These are phyloP conservation scores for Phytophthora pini DNA, from an alignment of 352 stramenopile genomes.

Conservation along the genomic window DNA sequence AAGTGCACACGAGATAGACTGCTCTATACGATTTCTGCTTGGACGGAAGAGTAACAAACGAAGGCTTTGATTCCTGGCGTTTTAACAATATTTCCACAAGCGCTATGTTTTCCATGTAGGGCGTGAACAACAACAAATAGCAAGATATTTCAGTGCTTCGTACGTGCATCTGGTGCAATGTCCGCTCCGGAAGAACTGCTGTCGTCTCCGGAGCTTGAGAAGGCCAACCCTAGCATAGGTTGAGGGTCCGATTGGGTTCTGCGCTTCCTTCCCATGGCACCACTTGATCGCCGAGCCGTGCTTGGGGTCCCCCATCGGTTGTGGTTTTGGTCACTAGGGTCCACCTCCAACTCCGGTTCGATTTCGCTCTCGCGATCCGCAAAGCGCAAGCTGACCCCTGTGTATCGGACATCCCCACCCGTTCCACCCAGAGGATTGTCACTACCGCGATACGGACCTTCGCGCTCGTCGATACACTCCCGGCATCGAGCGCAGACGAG, in stretches of 20 bases:
- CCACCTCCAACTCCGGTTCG: constrained; percentile 30
- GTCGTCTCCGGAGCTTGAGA: constrained; percentile 40
- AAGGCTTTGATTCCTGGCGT: not conserved
- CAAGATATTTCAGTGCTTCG: not conserved
- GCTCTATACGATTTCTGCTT: too few relatives aligned
- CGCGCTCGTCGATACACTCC: constrained; percentile 40
- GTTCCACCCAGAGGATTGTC: constrained; percentile 11
- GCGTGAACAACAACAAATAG: not conserved
- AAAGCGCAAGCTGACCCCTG: constrained; percentile 32
- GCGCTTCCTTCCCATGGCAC: constrained; percentile 16
- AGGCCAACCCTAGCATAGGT: constrained; percentile 25
- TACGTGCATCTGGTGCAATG: not conserved
- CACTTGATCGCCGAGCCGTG: constrained; percentile 6
- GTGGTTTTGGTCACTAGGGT: constrained; percentile 13
- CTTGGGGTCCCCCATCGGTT: constrained; percentile 11
- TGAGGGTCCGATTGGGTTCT: constrained; percentile 34
- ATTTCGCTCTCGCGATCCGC: constrained; percentile 29
- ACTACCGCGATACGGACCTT: constrained; percentile 12
- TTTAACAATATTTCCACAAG: constrained; percentile 1
- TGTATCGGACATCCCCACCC: constrained; percentile 28
- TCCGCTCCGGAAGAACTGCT: constrained; percentile 11
- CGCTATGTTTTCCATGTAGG: not conserved
- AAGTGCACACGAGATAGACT: too few relatives aligned
- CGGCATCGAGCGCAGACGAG: constrained; percentile 41
- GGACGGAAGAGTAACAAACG: too few relatives aligned